Percentiles rank a stretch among this genome's conserved stretches.
Conservation (phyloP, 352 stramenopile species). For the Phytophthora megakarya region DNA sequence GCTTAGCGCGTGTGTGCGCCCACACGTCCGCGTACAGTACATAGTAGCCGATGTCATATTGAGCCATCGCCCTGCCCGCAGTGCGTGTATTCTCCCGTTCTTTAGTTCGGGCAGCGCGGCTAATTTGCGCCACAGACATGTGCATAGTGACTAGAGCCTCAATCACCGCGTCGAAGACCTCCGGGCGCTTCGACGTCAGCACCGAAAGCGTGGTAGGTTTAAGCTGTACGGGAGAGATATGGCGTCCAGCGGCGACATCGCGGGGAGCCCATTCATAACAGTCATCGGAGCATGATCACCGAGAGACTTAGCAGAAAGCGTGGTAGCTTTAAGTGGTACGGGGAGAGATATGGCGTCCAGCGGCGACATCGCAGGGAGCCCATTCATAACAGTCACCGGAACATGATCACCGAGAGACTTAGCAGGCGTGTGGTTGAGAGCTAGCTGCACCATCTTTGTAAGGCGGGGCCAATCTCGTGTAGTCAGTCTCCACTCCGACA, state of each 20-base stretch:
- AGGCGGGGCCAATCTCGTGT: neutral
- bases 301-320: neutral
- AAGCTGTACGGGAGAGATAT: neutral
- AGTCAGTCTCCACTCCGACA: neutral
- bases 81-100: neutral
- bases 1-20: conserved; percentile 17
- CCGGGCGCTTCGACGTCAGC: neutral
- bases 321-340: neutral
- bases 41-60: conserved; percentile 27
- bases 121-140: neutral
- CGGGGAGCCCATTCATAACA: neutral
- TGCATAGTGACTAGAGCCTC: neutral
- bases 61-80: conserved; percentile 1
- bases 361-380: neutral
- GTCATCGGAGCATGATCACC: neutral
- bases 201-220: neutral
- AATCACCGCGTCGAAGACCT: neutral
- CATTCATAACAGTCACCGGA: neutral
- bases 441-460: neutral
- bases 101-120: neutral
- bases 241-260: neutral
- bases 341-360: neutral
- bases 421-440: neutral
- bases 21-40: conserved; percentile 31
- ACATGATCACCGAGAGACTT: neutral